These are phyloP conservation scores for Scheffersomyces segobiensis DNA, from an alignment of 1,139 yeast genomes.

Conservation along the genomic window DNA sequence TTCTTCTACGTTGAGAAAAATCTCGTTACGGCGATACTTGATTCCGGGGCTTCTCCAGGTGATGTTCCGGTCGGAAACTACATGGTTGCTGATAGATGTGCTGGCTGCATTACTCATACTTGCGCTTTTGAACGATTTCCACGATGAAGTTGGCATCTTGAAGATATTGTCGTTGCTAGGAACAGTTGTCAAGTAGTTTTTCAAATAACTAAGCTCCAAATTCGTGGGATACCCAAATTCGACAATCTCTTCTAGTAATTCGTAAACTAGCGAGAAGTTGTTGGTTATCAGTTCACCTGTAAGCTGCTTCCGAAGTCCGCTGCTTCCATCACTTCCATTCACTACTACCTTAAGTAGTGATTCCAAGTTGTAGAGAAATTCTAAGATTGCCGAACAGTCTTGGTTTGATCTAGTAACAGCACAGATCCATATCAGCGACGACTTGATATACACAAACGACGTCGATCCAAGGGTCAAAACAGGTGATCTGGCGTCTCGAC, in stretches of 20 bases:
- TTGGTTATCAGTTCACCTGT: constrained; percentile 35
- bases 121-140: constrained; percentile 4
- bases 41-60: constrained; percentile 77
- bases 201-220: constrained; percentile 52
- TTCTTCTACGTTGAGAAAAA: constrained; percentile 75
- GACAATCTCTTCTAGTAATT: constrained; percentile 71
- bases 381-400: constrained; percentile 79
- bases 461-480: constrained; percentile 90
- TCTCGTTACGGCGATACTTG: constrained; percentile 80
- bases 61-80: constrained; percentile 13
- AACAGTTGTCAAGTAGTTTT: constrained; percentile 23
- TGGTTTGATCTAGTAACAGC: constrained; percentile 87
- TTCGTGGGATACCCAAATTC: constrained; percentile 84
- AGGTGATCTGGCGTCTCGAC: constrained; percentile 62
- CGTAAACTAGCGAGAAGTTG: constrained; percentile 70
- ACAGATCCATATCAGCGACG: constrained; percentile 74
- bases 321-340: constrained; percentile 14
- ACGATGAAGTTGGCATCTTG: constrained; percentile 12
- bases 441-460: constrained; percentile 77
- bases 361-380: constrained; percentile 68
- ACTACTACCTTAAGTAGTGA: constrained; percentile 35
- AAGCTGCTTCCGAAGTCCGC: constrained; percentile 13
- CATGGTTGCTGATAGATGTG: constrained; percentile 2
- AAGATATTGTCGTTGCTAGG: constrained; percentile 24
- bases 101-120: neutral